Evolutionary conservation across 257 asterid species (phyloP).

Genomic region (Fraxinus excelsior): DNA sequence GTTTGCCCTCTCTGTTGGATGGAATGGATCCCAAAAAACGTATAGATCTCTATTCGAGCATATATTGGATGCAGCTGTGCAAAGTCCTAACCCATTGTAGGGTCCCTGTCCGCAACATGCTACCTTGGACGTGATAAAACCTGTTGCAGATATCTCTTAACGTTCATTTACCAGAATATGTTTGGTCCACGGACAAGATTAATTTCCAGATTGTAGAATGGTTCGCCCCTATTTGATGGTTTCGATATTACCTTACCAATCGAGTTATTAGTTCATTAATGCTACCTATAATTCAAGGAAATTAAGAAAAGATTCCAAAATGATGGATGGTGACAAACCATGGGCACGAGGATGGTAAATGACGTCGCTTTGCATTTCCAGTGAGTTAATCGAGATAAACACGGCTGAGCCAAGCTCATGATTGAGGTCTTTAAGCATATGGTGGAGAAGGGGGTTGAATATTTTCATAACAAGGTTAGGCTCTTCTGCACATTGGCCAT

Average conservation of each 20-base stretch:
- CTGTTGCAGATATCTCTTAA: slow-evolving; percentile 16
- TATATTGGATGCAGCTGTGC: slow-evolving; percentile 43
- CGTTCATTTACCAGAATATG: neutral
- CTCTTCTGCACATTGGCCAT: slow-evolving; percentile 62
- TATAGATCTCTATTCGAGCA: slow-evolving; percentile 49
- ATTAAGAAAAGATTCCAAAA: neutral
- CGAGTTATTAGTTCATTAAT: no score
- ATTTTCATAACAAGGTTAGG: slow-evolving; percentile 52
- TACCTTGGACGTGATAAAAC: slow-evolving; percentile 45
- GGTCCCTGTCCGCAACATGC: slow-evolving; percentile 69
- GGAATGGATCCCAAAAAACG: slow-evolving; percentile 61
- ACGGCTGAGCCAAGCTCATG: slow-evolving; percentile 52
- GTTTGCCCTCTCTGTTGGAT: slow-evolving; percentile 53
- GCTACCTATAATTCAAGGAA: neutral
- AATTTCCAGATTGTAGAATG: no score
- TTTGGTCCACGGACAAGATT: no score
- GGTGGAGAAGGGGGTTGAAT: slow-evolving; percentile 58
- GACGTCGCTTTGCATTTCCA: slow-evolving; percentile 56
- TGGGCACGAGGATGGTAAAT: slow-evolving; percentile 50
- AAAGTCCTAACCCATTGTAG: slow-evolving; percentile 50
- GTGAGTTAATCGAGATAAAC: slow-evolving; percentile 57
- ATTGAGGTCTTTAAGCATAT: slow-evolving; percentile 50
- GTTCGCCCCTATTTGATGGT: no score
- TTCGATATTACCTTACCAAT: no score
- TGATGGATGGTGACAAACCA: slow-evolving; percentile 32